Conservation (phyloP, 2,329 filamentous ascomycete species). For the Pezicula radicicola region DNA sequence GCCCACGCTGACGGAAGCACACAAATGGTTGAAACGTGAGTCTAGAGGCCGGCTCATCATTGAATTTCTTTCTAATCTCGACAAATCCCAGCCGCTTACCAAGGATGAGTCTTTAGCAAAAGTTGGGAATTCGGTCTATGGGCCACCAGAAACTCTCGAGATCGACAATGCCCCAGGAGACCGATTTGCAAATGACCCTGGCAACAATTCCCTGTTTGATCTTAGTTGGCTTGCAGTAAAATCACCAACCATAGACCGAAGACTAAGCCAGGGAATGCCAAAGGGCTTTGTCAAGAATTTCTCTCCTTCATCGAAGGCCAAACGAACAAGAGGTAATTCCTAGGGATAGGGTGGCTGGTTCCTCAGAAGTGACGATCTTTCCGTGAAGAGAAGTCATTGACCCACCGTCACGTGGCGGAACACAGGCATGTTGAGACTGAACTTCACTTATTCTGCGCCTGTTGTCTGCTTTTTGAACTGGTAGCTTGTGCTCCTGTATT, state of each 20-base stretch:
- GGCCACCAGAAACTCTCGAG: neutral
- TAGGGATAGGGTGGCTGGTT: too few relatives aligned
- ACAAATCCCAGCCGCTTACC: constrained; percentile 6
- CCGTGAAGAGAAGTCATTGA: too few relatives aligned
- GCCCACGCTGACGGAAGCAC: constrained; percentile 17
- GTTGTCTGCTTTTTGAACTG: too few relatives aligned
- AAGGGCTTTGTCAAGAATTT: constrained; percentile 11
- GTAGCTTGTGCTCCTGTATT: too few relatives aligned
- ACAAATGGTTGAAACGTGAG: constrained; percentile 22
- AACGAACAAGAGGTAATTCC: too few relatives aligned
- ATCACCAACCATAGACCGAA: neutral
- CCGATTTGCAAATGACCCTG: constrained; percentile 11
- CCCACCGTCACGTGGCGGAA: too few relatives aligned
- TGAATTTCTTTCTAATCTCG: constrained; percentile 15
- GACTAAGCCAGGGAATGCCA: constrained; percentile 12
- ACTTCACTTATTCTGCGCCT: too few relatives aligned
- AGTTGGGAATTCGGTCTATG: constrained; percentile 1
- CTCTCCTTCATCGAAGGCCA: constrained; percentile 4
- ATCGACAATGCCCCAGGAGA: constrained; percentile 9
- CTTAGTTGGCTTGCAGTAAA: constrained; percentile 2
- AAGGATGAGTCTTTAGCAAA: neutral
- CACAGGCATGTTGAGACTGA: too few relatives aligned
- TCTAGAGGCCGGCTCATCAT: constrained; percentile 17
- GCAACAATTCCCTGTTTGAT: constrained; percentile 14
- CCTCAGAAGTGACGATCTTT: too few relatives aligned